Evolutionary conservation across 345 rosid species (phyloP), one percentile per base, ranked within the genome.

Genomic region (Eucalyptus guilfoylei): DNA sequence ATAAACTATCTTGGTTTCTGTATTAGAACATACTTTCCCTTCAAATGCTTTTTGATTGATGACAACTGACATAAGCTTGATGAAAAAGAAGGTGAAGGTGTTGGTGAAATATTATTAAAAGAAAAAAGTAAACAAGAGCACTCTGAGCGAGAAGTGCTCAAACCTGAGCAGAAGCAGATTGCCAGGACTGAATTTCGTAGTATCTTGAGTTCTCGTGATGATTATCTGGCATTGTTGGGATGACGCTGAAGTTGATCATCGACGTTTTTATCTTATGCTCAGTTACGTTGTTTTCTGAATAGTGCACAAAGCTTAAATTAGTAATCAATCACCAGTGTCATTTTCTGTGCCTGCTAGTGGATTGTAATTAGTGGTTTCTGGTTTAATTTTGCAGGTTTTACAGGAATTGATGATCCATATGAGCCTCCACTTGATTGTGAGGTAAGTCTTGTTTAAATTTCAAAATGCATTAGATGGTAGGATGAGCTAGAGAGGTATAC

Each of bases 341-440:
- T 81, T 81, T 42, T 45, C 87, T 87, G 88, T 87, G 52, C 86
- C 85, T 45, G 83, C 67, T 54, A 8, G 81, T n/a, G 50, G 89
- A 85, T 62, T 86, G 87, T 72, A 28, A 64, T 49, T 40, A 62
- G 26, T 87, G 37, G 34, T 87, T n/a, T 32, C 23, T 72, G 67
- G 64, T 80, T 55, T 52, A 24, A 34, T 28, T 54, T 90, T 87
- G 88, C 92, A 95, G 97, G 95, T 86, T 96, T 96, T 91, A 96
- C 97, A 1, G 97, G 97, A 48, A 91, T 96, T 86, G 98, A 95
- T 86, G 97, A 96, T 88, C 97, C 97, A 44, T 95, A 96, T 87
- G 97, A 96, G 91, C 92, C 95, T 8, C 96, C 97, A 47, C 34
- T 93, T 87, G 90, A 95, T 80, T 95, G 95, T 91, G 96, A 94